Conservation (phyloP, 129 eudicot species). For the Escallonia rubra region DNA sequence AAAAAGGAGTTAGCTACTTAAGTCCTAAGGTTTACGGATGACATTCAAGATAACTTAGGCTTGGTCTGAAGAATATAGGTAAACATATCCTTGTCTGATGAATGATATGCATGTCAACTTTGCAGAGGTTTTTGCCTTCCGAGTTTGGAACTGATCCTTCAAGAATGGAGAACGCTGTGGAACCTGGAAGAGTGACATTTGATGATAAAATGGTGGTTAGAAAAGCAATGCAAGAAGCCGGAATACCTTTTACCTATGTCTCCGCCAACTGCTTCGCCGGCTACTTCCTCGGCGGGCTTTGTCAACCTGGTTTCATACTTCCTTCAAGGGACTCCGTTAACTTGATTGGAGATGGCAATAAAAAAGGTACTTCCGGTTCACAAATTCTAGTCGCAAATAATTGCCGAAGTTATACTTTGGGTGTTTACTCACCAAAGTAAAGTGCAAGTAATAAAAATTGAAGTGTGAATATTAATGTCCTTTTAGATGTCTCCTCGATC, state of each 20-base stretch:
- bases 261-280: background rate
- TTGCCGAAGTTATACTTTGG: too few species aligned
- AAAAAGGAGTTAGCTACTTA: too few species aligned
- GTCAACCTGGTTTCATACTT: background rate
- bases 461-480: background rate
- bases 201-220: background rate
- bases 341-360: background rate
- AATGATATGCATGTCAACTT: background rate
- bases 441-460: too few species aligned
- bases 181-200: background rate
- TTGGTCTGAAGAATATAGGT: too few species aligned
- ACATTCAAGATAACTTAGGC: too few species aligned
- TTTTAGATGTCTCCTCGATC: too few species aligned
- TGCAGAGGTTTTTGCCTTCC: background rate
- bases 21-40: too few species aligned
- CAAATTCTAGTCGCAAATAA: too few species aligned
- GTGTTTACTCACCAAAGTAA: too few species aligned
- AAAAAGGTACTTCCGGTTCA: background rate
- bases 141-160: background rate
- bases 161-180: background rate
- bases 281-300: background rate
- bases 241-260: background rate
- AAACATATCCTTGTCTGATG: too few species aligned
- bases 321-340: background rate
- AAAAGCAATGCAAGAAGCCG: background rate